A percentile compares a stretch with the other conserved stretches of the same genome.
Evolutionary conservation across 2,329 filamentous ascomycete genomes (phyloP).

Genomic region (Microsporum audouinii): DNA sequence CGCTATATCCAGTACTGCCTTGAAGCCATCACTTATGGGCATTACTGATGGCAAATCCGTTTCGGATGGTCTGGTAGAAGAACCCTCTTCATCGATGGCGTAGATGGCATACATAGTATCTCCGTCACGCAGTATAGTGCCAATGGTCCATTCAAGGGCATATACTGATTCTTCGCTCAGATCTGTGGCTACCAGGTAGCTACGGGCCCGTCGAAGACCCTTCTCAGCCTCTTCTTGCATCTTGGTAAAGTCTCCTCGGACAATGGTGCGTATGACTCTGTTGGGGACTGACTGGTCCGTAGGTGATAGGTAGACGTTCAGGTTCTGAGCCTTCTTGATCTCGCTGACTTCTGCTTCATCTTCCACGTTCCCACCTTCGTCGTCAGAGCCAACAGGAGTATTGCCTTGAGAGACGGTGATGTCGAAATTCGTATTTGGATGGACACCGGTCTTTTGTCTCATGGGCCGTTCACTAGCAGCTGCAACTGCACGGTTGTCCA

Average conservation of each 20-base stretch:
- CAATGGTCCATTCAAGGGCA: slow-evolving; percentile 93
- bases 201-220: slow-evolving; percentile 65
- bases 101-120: slow-evolving; percentile 90
- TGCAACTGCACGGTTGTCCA: slow-evolving; percentile 48
- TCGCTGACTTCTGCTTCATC: slow-evolving; percentile 67
- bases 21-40: slow-evolving; percentile 59
- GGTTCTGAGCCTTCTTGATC: slow-evolving; percentile 75
- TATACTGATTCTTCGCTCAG: slow-evolving; percentile 89
- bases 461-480: slow-evolving; percentile 49
- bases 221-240: slow-evolving; percentile 69
- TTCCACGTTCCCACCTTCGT: slow-evolving; percentile 24
- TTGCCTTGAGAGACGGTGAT: slow-evolving; percentile 47
- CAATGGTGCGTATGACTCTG: slow-evolving; percentile 76
- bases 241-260: slow-evolving; percentile 71
- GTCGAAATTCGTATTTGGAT: slow-evolving; percentile 79
- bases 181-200: slow-evolving; percentile 93
- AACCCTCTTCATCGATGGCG: slow-evolving; percentile 74
- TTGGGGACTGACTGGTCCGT: slow-evolving; percentile 63
- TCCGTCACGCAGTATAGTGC: slow-evolving; percentile 83
- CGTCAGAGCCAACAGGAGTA: slow-evolving; percentile 66
- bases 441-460: slow-evolving; percentile 45
- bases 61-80: slow-evolving; percentile 36
- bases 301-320: slow-evolving; percentile 68
- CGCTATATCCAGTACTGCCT: slow-evolving; percentile 64
- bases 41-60: slow-evolving; percentile 33